Evolutionary conservation across 148 eudicot genomes (phyloP), one percentile per base, ranked within the genome.

Genomic region (Suaeda aralocaspica): DNA sequence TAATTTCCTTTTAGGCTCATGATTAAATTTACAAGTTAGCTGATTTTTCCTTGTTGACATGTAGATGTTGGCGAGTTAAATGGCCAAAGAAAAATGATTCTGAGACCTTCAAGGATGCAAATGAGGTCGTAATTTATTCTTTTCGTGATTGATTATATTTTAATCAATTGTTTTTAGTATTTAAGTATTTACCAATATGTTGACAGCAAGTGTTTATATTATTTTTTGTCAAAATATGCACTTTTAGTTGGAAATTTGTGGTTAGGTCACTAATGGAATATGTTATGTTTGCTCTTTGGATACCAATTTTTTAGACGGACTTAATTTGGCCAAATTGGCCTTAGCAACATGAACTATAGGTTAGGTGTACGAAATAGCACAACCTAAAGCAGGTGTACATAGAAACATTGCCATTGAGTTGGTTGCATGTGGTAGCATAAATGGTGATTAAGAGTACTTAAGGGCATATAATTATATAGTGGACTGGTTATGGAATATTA

Each of bases 1-100:
- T 25, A 28, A 16, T 70, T 48, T 45, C 42, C 5, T 28, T 50
- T 33, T 59, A 30, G 59, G 75, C 46, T 25, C 24, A 46, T 68
- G 52, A 49, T 31, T 53, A 34, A 44, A 12, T 46, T 45, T 63
- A 26, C 33, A 63, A 14, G 31, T 26, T 21, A 51, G 10, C 10
- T 71, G 6, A 45, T 59, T 30, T 57, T 12, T 28, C 51, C 4
- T 12, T 64, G 63, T 68, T 55, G 36, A 59, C 49, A 65, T 45
- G 46, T 81, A 93, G 98, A 85, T 94, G 98, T 78, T 94, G 98
- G 98, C 87, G 92, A 72, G 86, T 94, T 66, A 84, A 70, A 66
- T 94, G 98, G 98, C 98, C 98, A 36, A 91, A 84, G 80, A 89
- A 82, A 83, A 86, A 84, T 72, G 85, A 84, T 15, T 22, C 50